Base-by-base conservation (phyloP, 2,329 filamentous ascomycete species). In the Trichoderma simmonsii region DNA sequence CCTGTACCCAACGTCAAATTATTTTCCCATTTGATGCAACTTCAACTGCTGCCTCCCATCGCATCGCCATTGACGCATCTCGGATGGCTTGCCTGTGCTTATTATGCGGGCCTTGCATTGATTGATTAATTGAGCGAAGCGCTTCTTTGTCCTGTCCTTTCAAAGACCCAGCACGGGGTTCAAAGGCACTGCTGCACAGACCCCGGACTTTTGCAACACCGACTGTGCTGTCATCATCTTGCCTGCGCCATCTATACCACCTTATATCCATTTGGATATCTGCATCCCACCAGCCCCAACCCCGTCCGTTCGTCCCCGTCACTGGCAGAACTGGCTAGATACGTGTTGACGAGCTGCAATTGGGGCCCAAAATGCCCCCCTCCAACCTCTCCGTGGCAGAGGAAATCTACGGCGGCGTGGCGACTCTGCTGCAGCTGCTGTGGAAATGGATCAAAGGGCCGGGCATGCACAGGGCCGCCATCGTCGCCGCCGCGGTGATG, bases 381-480 rank as follows among this genome's bases (percentile, higher is more conserved):
- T 75, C 74, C 39, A 39, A 76, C 63, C 75, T 75, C 70, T 76
- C 77, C 63, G 62, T 77, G 63, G 71, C 72, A 51, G 73, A 77
- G 74, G 73, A 75, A 15, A 69, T 79, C 34, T 74, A 75, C 43
- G 60, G 72, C n/a, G 75, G 74, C 39, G 54, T 72, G 30, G 74
- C 64, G 71, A 77, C 74, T 6, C 74, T 80, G 48, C 61, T 78
- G 39, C 79, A 77, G 57, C 78, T 79, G 59, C 57, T 83, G n/a
- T 80, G 80, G 78, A 76, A 77, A n/a, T 87, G 85, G 79, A 79
- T 80, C 70, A 77, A 79, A 43, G 82, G 83, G n/a, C 82, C 80
- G 11, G 84, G 84, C 64, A 78, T 81, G 57, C 81, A 78, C 28
- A 77, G 81, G 59, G 81, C 78, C 4, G 77, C 80, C 51, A 76